Evolutionary conservation across 305 asterid species (phyloP), one percentile per base, ranked within the genome.

Genomic region (Andrographis paniculata): DNA sequence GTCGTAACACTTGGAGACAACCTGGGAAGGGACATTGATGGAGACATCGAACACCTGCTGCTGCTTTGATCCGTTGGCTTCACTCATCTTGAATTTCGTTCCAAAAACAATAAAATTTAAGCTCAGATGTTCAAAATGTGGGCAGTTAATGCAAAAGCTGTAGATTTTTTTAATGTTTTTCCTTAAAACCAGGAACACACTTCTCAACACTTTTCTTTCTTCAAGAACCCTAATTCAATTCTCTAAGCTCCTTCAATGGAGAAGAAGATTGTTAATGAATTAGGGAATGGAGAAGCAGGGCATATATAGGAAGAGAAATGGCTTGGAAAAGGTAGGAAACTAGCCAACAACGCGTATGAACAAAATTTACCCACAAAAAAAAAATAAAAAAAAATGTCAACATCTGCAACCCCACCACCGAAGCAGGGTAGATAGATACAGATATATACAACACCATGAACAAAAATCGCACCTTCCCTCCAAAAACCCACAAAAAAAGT

Each of bases 1-100:
- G 14, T 88, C 97, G 36, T 81, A 88, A 31, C 74, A 72, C 23
- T 84, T 72, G 58, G 84, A 68, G 43, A 67, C 78, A 38, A 12
- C 62, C 33, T 72, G 84, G 12, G 73, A n/a, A 17, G 76, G 72
- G 39, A 58, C 73, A 62, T 69, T 60, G 47, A 53, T 19, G 39
- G 89, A 55, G 14, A 79, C 71, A 20, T 79, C 94, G 16, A 73
- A 73, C 21, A 43, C 74, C 38, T 72, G 80, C 14, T 49, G 71
- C 38, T 63, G 72, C 42, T 20, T 59, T 45, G 66, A 28, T 39
- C 68, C 68, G 55, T 48, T 17, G 20, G 20, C 51, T 24, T 68
- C 86, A 37, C 53, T 60, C 95, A 84, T 87, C 84, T 83, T 33
- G 38, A 33, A 33, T 7, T 7, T 0, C 12, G n/a, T 2, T 33